A percentile compares a stretch with the other conserved stretches of the same genome.
Conservation (phyloP, 768 basidiomycete species). For the Rossbeevera mucosa region DNA sequence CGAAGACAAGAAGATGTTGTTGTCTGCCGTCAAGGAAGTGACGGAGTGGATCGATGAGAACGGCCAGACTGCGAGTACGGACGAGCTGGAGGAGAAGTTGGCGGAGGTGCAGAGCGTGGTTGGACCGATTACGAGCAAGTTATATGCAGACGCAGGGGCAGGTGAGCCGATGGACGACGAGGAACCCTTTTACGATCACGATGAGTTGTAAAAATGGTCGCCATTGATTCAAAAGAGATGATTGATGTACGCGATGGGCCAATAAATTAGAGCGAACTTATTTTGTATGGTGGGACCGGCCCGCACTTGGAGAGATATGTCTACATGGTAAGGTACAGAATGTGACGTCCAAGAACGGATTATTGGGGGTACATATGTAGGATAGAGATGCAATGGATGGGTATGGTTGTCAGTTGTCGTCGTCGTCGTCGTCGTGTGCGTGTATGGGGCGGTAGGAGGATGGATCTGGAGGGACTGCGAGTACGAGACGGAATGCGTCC, state of each 20-base stretch:
- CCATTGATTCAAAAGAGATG: too few species aligned
- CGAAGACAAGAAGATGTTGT: constrained; percentile 80
- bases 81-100: constrained; percentile 91
- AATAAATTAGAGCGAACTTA: constrained; percentile 17
- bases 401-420: constrained; percentile 21
- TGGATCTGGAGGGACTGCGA: constrained; percentile 45
- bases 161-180: constrained; percentile 38
- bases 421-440: constrained; percentile 26
- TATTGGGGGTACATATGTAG: constrained; percentile 10
- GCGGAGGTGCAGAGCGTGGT: constrained; percentile 68
- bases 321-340: constrained; percentile 11
- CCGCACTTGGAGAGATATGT: too few species aligned
- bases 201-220: constrained; percentile 41
- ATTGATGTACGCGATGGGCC: background rate
- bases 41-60: constrained; percentile 91
- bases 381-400: constrained; percentile 8
- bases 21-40: constrained; percentile 79
- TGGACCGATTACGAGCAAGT: constrained; percentile 81
- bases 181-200: constrained; percentile 43
- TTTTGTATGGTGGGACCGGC: too few species aligned
- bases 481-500: constrained; percentile 84
- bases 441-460: constrained; percentile 12
- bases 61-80: constrained; percentile 67
- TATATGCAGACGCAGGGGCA: constrained; percentile 50
- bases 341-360: constrained; percentile 2